Evolutionary conservation across 2,329 filamentous ascomycete species (phyloP), one percentile per base, ranked within the genome.

Genomic region (Hortaea sp.): DNA sequence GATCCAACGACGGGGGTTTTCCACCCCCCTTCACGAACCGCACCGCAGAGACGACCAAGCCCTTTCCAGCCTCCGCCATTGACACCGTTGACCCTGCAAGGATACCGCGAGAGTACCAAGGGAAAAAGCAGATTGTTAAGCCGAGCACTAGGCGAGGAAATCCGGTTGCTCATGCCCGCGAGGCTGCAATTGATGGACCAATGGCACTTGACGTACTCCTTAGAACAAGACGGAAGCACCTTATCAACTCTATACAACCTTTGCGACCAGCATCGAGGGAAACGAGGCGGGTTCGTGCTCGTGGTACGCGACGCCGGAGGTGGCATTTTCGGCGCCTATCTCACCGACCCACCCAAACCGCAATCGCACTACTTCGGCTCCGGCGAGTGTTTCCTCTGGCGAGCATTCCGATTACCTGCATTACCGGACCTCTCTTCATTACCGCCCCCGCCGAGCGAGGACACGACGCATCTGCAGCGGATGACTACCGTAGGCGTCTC

Each of bases 321-420:
- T 47, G 82, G 83, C 45, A 77, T 88, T 38, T 98, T 98, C 63
- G 92, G 92, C 61, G 89, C 89, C 44, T 97, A 97, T 65, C 79
- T 97, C 45, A 94, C 88, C 44, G 90, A 98, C 63, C 75, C 85
- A 43, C 89, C 90, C 7, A 85, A 84, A 56, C 86, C 88, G 0
- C 73, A 80, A 1, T 69, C 87, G 2, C 85, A 89, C 53, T 98
- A 95, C 72, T 98, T 86, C 65, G 92, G 92, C 59, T 95, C 88
- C 9, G 92, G 92, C 58, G 92, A 98, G 67, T 97, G 90, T 67
- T 98, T 94, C 66, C 78, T 94, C 53, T 94, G 87, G 87, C 79
- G 85, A 41, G 84, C 85, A 1, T 80, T 81, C 39, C 68, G 84
- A 4, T 71, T 89, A 31, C 72, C 80, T 1, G 67, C 78, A 0